Evolutionary conservation across 768 basidiomycete species (phyloP).

Genomic region (Boletus sp.): DNA sequence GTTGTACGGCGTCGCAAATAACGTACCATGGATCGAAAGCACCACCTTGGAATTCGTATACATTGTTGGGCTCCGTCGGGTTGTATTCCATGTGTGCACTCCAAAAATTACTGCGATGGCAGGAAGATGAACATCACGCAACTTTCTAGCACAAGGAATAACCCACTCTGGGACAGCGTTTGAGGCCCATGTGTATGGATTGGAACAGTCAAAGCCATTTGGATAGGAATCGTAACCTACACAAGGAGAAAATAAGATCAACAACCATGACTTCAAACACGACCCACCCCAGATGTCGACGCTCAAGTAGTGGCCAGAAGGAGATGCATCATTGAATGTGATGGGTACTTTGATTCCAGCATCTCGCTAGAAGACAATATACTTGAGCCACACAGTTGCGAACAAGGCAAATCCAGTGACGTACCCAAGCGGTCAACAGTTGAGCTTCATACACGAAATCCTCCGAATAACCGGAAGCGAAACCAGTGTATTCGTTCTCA

Average conservation of each 20-base stretch:
- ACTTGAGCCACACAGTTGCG: slow-evolving; percentile 1
- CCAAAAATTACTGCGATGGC: slow-evolving; percentile 32
- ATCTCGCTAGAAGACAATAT: slow-evolving; percentile 30
- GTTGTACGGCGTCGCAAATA: slow-evolving; percentile 22
- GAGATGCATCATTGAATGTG: slow-evolving; percentile 46
- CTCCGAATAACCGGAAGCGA: slow-evolving; percentile 35
- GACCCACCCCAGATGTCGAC: slow-evolving; percentile 47
- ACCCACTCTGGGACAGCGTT: slow-evolving; percentile 40
- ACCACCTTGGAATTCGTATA: slow-evolving; percentile 39
- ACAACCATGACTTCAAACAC: neutral
- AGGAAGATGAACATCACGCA: neutral
- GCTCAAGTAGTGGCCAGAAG: slow-evolving; percentile 42
- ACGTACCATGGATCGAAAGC: slow-evolving; percentile 52
- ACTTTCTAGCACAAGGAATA: neutral
- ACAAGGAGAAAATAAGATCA: neutral
- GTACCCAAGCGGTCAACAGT: slow-evolving; percentile 33
- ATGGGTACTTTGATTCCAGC: slow-evolving; percentile 46
- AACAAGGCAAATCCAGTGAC: neutral
- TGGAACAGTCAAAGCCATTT: slow-evolving; percentile 52
- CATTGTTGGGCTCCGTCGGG: slow-evolving; percentile 20
- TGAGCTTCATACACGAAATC: slow-evolving; percentile 42
- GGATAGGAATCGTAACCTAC: slow-evolving; percentile 37
- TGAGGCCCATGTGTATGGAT: slow-evolving; percentile 44
- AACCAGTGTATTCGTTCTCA: slow-evolving; percentile 51
- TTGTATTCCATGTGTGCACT: slow-evolving; percentile 33